These are phyloP conservation scores for Mycena alexandri DNA, from an alignment of 768 basidiomycete species.

Conservation along the genomic window DNA sequence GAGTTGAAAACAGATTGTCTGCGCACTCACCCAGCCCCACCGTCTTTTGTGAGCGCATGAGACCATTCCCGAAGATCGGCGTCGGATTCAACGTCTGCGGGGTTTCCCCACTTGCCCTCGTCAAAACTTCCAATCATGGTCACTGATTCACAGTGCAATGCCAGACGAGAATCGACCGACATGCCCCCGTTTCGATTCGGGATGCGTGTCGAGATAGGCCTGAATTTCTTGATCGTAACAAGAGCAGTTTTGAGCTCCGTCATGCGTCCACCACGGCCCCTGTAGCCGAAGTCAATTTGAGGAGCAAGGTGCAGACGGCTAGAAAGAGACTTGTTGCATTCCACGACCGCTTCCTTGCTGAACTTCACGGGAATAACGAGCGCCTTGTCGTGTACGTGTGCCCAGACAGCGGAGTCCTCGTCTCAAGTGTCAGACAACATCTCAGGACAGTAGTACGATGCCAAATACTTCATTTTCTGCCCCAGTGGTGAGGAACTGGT, in stretches of 20 bases:
- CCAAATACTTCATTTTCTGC: conserved; percentile 25
- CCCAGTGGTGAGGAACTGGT: conserved; percentile 17
- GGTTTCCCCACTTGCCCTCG: conserved; percentile 65
- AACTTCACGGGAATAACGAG: conserved; percentile 67
- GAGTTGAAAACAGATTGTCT: not conserved
- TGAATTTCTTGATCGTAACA: conserved; percentile 63
- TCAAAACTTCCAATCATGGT: conserved; percentile 56
- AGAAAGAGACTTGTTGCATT: conserved; percentile 53
- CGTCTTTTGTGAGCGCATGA: conserved; percentile 65
- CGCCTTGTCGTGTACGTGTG: conserved; percentile 69
- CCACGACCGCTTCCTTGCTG: conserved; percentile 61
- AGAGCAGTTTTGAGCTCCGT: conserved; percentile 62
- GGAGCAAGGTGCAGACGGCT: not conserved
- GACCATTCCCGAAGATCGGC: conserved; percentile 64
- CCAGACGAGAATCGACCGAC: conserved; percentile 56
- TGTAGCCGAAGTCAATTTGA: conserved; percentile 35
- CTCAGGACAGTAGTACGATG: not conserved
- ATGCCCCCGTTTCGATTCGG: conserved; percentile 58
- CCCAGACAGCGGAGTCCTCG: conserved; percentile 65
- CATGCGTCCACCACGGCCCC: conserved; percentile 49
- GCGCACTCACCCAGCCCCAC: conserved; percentile 70
- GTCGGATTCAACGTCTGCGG: conserved; percentile 59
- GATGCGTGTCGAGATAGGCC: conserved; percentile 64
- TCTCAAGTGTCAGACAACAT: not conserved
- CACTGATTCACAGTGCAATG: conserved; percentile 65